These are phyloP conservation scores for Circinella minor DNA, from an alignment of 371 early-diverging fungal species.

Conservation along the genomic window DNA sequence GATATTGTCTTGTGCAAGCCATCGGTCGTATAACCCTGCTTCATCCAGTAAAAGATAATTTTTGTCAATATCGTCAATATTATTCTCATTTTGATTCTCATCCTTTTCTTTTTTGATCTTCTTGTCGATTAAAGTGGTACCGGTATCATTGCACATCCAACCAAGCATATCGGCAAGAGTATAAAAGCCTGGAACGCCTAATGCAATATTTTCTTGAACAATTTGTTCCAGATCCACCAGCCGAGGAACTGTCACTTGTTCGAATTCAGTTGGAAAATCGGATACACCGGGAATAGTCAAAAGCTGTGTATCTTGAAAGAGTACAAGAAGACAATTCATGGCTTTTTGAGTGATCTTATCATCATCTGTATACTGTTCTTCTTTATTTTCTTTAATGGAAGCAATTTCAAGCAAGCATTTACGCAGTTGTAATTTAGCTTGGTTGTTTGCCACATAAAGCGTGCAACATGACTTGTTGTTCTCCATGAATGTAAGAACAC, in stretches of 20 bases:
- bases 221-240: conserved; percentile 33
- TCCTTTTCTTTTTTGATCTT: neutral
- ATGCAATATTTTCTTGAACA: conserved; percentile 38
- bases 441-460: conserved; percentile 29
- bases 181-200: conserved; percentile 43
- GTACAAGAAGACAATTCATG: conserved; percentile 29
- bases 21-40: neutral
- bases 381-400: conserved; percentile 3
- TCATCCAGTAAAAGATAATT: neutral
- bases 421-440: conserved; percentile 24
- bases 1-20: neutral
- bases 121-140: neutral
- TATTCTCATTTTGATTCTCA: neutral
- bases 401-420: conserved; percentile 29
- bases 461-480: conserved; percentile 21
- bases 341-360: conserved; percentile 16
- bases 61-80: neutral
- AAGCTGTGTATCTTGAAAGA: conserved; percentile 41
- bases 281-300: conserved; percentile 21
- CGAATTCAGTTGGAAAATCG: conserved; percentile 15
- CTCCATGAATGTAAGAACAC: conserved; percentile 10
- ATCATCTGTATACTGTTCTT: neutral
- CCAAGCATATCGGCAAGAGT: conserved; percentile 24
- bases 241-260: conserved; percentile 15
- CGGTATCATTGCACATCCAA: conserved; percentile 24